phyloP scores from a whole-genome alignment of 441 rosid species.

The Gossypium trilobum region DNA sequence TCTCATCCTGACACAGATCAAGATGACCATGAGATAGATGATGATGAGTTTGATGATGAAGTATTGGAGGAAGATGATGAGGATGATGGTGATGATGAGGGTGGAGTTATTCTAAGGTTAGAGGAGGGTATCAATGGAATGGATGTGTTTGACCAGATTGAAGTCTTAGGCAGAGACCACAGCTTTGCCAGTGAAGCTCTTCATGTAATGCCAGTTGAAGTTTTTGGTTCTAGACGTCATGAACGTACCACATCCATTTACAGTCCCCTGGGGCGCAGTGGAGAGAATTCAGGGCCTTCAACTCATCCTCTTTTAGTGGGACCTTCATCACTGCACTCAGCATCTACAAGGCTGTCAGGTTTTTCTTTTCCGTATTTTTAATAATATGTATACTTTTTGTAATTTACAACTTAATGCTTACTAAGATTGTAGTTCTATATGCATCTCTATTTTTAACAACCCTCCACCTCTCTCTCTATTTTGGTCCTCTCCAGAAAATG shows the following conservation, averaged over 20 bases:
- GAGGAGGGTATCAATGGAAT: constrained; percentile 94
- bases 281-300: constrained; percentile 56
- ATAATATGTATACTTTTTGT: neutral
- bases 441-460: constrained; percentile 9
- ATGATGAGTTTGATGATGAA: constrained; percentile 92
- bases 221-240: constrained; percentile 96
- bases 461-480: neutral
- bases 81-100: constrained; percentile 91
- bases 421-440: constrained; percentile 7
- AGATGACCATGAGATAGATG: constrained; percentile 97
- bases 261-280: constrained; percentile 78
- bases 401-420: neutral
- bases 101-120: constrained; percentile 81
- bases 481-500: constrained; percentile 34
- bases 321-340: constrained; percentile 40
- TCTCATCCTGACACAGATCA: constrained; percentile 93
- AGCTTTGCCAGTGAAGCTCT: constrained; percentile 79
- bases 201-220: constrained; percentile 96
- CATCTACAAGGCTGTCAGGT: constrained; percentile 61
- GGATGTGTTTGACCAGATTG: constrained; percentile 90
- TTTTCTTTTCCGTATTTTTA: neutral
- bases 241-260: constrained; percentile 93
- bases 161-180: constrained; percentile 84
- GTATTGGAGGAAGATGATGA: constrained; percentile 92
- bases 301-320: constrained; percentile 88